Evolutionary conservation across 2,329 filamentous ascomycete species (phyloP), one percentile per base, ranked within the genome.

Genomic region (Claviceps sorghi): DNA sequence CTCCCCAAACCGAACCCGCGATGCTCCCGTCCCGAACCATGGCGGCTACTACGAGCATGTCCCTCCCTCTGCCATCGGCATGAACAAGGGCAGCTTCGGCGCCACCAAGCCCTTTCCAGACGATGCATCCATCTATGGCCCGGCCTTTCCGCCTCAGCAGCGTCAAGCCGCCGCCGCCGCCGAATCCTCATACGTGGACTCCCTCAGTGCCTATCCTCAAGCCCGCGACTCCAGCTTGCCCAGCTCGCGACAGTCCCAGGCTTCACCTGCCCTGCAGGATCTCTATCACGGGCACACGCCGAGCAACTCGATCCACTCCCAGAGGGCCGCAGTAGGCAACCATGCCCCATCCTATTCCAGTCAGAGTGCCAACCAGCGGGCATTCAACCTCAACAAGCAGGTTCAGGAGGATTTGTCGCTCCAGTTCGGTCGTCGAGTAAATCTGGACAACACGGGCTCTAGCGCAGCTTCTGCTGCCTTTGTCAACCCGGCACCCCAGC

Each of bases 1-100:
- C 36, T 84, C 83, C 15, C 81, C 83, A 3, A 74, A 75, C 44
- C 72, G 77, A 53, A 72, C 72, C 36, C 74, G 79, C 55, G 70
- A 77, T 56, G 59, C 56, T 43, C 75, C 77, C 44, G 58, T 72
- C 11, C 64, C 69, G 44, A 73, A 69, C 53, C 64, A 68, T 56
- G 64, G 69, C 32, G 61, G 72, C 40, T 73, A 74, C 58, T 79
- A 74, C 57, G 61, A 71, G 1, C 57, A 72, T 38, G 62, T 70
- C 1, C 71, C 73, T 17, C 71, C 73, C n/a, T 62, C 71, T 11
- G 66, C 70, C 32, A 72, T 77, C 40, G 70, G 69, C n/a, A 59
- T 63, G 56, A 67, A 66, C 49, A 67, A 62, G 54, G 52, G 52
- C 11, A 53, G 55, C 47, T 64, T 61, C 52, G 61, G 56, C 38